Percentiles rank a stretch among this genome's conserved stretches.
phyloP scores from a whole-genome alignment of 169 alveolate genomes.

The Eimeria mitis region DNA sequence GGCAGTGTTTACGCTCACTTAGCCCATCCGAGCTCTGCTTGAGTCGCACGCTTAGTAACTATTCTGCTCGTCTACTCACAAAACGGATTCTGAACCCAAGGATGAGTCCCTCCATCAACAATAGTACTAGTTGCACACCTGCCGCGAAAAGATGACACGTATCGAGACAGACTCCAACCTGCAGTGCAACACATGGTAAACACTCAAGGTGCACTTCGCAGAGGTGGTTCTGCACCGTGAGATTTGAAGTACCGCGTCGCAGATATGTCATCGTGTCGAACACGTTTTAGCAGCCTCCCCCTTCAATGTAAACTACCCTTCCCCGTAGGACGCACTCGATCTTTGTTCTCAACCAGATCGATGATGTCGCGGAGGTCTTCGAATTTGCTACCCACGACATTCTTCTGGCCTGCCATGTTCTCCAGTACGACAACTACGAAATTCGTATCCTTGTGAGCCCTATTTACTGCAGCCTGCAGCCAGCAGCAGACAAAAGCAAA shows the following conservation, averaged over 20 bases:
- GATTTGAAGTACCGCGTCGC: neutral
- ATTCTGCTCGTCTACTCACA: neutral
- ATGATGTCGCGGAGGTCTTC: slow-evolving; percentile 92
- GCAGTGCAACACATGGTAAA: neutral
- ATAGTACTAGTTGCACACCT: slow-evolving; percentile 71
- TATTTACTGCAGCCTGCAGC: slow-evolving; percentile 86
- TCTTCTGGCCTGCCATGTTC: slow-evolving; percentile 95
- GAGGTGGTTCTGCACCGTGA: neutral
- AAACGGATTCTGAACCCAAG: neutral
- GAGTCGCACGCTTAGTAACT: neutral
- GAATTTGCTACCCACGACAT: slow-evolving; percentile 92
- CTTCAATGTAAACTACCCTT: neutral
- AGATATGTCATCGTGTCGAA: neutral
- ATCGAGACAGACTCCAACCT: slow-evolving; percentile 94
- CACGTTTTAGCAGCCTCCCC: neutral
- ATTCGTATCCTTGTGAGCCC: slow-evolving; percentile 89
- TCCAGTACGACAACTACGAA: slow-evolving; percentile 91
- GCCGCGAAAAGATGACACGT: slow-evolving; percentile 96
- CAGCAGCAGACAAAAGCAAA: neutral
- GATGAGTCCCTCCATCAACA: neutral
- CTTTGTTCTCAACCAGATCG: slow-evolving; percentile 88
- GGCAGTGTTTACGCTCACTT: neutral
- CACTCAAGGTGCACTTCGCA: neutral
- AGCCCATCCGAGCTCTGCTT: neutral
- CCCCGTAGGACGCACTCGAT: slow-evolving; percentile 85